Percentiles rank a stretch among this genome's conserved stretches.
These are phyloP conservation scores for Aspergillus haitiensis DNA, from an alignment of 495 filamentous ascomycete species.

Conservation along the genomic window DNA sequence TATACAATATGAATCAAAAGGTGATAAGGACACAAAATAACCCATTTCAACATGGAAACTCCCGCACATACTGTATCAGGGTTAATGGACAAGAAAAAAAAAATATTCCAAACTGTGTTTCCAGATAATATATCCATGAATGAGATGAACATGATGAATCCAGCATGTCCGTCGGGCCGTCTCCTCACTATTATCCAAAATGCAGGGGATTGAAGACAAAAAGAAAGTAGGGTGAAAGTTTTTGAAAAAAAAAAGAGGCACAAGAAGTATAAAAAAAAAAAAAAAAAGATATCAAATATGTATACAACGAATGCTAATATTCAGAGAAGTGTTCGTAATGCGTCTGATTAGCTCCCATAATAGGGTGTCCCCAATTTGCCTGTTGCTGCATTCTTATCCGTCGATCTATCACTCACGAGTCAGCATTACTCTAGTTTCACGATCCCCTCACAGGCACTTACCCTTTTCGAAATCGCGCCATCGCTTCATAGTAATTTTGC, in stretches of 20 bases:
- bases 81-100: not conserved
- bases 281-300: not conserved
- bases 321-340: constrained; percentile 25
- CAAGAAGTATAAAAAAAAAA: not conserved
- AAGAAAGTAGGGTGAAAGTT: not conserved
- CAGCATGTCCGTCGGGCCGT: too few species aligned
- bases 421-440: not conserved
- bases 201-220: not conserved
- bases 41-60: too few species aligned
- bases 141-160: too few species aligned
- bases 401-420: constrained; percentile 24
- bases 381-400: constrained; percentile 24
- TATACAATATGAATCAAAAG: too few species aligned
- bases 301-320: constrained; percentile 15
- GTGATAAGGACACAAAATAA: too few species aligned
- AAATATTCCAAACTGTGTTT: constrained; percentile 1
- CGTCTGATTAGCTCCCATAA: constrained; percentile 17
- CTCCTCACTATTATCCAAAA: too few species aligned
- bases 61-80: constrained; percentile 11
- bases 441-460: constrained; percentile 29
- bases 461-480: constrained; percentile 96
- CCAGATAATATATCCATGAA: too few species aligned
- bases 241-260: not conserved
- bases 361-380: constrained; percentile 21
- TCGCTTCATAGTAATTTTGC: constrained; percentile 96